Conservation (phyloP, 2,329 filamentous ascomycete species). For the Bipolaris zeicola region DNA sequence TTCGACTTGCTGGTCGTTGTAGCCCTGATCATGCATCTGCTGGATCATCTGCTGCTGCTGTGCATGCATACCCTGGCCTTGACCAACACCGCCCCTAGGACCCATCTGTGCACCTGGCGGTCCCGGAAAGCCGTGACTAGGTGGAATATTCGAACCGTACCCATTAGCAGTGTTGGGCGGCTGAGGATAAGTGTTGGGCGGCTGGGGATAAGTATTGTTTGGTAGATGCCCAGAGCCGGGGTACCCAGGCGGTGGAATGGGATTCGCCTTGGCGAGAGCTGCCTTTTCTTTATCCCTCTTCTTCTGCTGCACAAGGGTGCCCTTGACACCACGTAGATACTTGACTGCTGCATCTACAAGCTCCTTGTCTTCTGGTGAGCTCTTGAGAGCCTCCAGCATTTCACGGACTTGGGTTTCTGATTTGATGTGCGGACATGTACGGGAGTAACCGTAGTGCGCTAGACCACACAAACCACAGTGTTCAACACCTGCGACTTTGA, state of each 20-base stretch:
- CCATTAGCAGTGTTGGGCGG: neutral
- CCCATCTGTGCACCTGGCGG: conserved; percentile 1
- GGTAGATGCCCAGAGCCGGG: neutral
- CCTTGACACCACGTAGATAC: conserved; percentile 64
- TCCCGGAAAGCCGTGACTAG: neutral
- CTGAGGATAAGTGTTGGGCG: neutral
- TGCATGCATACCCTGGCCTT: neutral
- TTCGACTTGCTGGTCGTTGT: conserved; percentile 36
- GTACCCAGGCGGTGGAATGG: neutral
- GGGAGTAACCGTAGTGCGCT: conserved; percentile 63
- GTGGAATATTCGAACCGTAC: neutral
- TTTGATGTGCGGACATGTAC: conserved; percentile 66
- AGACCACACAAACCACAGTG: conserved; percentile 67
- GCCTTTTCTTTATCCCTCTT: conserved; percentile 49
- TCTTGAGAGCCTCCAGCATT: conserved; percentile 67
- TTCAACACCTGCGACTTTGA: conserved; percentile 65
- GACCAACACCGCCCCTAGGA: conserved; percentile 13
- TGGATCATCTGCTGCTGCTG: conserved; percentile 15
- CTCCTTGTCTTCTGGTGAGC: conserved; percentile 61
- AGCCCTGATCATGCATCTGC: conserved; percentile 16
- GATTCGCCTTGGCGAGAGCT: conserved; percentile 6
- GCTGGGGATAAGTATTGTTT: neutral
- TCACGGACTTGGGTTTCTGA: conserved; percentile 67
- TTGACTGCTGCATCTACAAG: conserved; percentile 60
- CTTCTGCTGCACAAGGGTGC: conserved; percentile 60